A percentile compares a stretch with the other conserved stretches of the same genome.
These are phyloP conservation scores for Suhomyces panamericanus DNA, from an alignment of 1,139 yeast species.

Conservation along the genomic window DNA sequence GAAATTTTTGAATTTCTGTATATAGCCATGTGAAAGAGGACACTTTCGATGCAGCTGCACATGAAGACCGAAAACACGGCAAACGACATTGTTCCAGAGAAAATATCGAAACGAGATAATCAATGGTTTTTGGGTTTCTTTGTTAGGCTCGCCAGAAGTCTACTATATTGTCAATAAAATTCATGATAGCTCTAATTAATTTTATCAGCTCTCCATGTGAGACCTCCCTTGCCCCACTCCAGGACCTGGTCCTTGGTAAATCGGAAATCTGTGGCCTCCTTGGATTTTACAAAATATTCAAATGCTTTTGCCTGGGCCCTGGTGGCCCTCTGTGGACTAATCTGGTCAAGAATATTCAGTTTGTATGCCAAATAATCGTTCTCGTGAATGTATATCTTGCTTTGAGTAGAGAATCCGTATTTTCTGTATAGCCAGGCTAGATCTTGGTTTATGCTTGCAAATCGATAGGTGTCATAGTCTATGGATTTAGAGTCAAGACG, in stretches of 20 bases:
- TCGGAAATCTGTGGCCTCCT: neutral
- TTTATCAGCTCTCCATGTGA: neutral
- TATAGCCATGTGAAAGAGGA: too few relatives aligned
- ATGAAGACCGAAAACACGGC: too few relatives aligned
- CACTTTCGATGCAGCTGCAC: too few relatives aligned
- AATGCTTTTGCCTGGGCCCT: neutral
- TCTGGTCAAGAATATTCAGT: conserved; percentile 14
- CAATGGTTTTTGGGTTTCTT: too few relatives aligned
- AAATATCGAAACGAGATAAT: too few relatives aligned
- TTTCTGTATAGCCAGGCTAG: neutral
- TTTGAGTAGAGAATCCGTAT: neutral
- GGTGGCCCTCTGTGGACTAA: neutral
- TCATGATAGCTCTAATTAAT: too few relatives aligned
- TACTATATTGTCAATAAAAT: too few relatives aligned
- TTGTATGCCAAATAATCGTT: conserved; percentile 18
- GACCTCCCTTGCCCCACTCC: neutral
- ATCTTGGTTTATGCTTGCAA: neutral
- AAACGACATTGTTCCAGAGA: too few relatives aligned
- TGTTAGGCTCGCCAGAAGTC: too few relatives aligned
- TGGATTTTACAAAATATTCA: neutral
- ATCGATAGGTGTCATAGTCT: conserved; percentile 8
- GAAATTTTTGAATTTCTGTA: too few relatives aligned
- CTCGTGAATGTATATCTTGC: conserved; percentile 15
- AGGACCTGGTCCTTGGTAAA: neutral
- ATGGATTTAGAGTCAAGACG: neutral